A percentile compares a stretch with the other conserved stretches of the same genome.
These are phyloP conservation scores for Exsudoporus frostii DNA, from an alignment of 768 basidiomycete genomes.

Conservation along the genomic window DNA sequence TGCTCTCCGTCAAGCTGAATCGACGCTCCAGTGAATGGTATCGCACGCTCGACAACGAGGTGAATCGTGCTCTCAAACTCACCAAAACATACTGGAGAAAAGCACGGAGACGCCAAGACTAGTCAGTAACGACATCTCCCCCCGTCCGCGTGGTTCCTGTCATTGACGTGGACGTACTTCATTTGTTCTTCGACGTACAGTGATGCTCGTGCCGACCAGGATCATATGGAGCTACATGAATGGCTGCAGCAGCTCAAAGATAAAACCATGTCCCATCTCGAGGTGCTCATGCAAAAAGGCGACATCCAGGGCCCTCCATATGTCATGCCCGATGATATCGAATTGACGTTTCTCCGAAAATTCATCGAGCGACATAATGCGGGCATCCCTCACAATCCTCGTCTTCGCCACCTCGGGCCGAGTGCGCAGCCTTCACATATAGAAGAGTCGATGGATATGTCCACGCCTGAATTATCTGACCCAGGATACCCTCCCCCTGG, in stretches of 20 bases:
- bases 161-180: slow-evolving; percentile 6
- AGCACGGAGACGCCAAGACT: slow-evolving; percentile 77
- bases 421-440: slow-evolving; percentile 31
- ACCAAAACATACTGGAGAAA: slow-evolving; percentile 89
- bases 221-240: slow-evolving; percentile 86
- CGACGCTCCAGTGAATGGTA: slow-evolving; percentile 82
- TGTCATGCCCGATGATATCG: slow-evolving; percentile 74
- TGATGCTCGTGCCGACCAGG: slow-evolving; percentile 79
- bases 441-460: slow-evolving; percentile 34
- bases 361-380: slow-evolving; percentile 78
- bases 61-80: slow-evolving; percentile 75
- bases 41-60: slow-evolving; percentile 71
- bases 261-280: slow-evolving; percentile 85
- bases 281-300: slow-evolving; percentile 84
- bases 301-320: slow-evolving; percentile 84
- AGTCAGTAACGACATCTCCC: slow-evolving; percentile 21
- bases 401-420: slow-evolving; percentile 55
- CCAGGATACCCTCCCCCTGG: slow-evolving; percentile 29
- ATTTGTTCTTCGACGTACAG: slow-evolving; percentile 10
- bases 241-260: slow-evolving; percentile 87
- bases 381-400: slow-evolving; percentile 77
- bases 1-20: slow-evolving; percentile 72
- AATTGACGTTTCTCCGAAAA: slow-evolving; percentile 74
- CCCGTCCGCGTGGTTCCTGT: background rate
- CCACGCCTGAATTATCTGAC: slow-evolving; percentile 35